Conservation (phyloP, 2,329 filamentous ascomycete genomes). For the Zymoseptoria crescenta region DNA sequence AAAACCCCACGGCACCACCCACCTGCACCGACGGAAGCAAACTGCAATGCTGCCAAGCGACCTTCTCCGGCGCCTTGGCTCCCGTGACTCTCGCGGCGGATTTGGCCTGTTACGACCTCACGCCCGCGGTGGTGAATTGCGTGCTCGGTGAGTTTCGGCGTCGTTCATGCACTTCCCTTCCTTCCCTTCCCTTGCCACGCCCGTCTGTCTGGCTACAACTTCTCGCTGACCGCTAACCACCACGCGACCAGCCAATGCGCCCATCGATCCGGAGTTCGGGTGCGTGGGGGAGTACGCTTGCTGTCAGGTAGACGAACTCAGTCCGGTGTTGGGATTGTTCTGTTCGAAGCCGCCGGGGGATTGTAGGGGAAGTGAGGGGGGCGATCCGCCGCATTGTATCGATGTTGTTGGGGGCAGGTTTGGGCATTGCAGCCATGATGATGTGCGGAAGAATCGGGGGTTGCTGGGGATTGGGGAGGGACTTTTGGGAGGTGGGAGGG, state of each 20-base stretch:
- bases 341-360: constrained; percentile 13
- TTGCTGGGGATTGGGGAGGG: neutral
- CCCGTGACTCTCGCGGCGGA: constrained; percentile 7
- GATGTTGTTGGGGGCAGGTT: neutral
- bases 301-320: constrained; percentile 15
- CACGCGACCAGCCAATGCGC: constrained; percentile 3
- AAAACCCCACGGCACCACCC: neutral
- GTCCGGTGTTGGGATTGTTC: constrained; percentile 10
- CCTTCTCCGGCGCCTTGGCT: constrained; percentile 3
- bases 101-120: constrained; percentile 15
- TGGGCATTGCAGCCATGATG: neutral
- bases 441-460: neutral
- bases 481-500: neutral
- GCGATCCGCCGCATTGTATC: neutral
- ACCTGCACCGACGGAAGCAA: constrained; percentile 13
- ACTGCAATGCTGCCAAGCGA: constrained; percentile 15
- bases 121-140: constrained; percentile 13
- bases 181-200: too few relatives aligned
- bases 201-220: too few relatives aligned
- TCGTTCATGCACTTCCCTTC: too few relatives aligned
- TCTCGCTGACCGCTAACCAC: too few relatives aligned
- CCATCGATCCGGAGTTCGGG: constrained; percentile 1
- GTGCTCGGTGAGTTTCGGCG: constrained; percentile 7
- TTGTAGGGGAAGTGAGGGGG: constrained; percentile 8
- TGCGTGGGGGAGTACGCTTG: constrained; percentile 11